phyloP scores from a whole-genome alignment of 345 rosid species.

The Carallia brachiata region DNA sequence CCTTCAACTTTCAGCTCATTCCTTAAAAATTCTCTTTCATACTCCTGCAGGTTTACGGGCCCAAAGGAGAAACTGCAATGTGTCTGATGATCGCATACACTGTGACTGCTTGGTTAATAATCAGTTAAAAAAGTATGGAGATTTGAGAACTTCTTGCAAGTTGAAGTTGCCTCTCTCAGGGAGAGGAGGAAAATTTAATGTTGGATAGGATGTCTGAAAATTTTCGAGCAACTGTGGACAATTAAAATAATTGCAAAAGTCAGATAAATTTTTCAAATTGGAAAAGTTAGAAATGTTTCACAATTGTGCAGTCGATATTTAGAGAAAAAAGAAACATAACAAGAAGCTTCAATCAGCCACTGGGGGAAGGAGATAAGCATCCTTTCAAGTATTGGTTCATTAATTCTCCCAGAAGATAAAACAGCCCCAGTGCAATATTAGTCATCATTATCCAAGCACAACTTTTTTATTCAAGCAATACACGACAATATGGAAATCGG shows the following conservation, averaged over 20 bases:
- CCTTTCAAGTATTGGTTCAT: neutral
- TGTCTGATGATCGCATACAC: slow-evolving; percentile 10
- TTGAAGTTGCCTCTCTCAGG: slow-evolving; percentile 86
- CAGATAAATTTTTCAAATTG: slow-evolving; percentile 7
- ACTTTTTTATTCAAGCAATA: neutral
- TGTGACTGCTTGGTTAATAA: slow-evolving; percentile 4
- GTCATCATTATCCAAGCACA: neutral
- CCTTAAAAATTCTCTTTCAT: neutral
- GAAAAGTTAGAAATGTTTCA: neutral
- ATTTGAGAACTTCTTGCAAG: slow-evolving; percentile 65
- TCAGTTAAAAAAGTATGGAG: slow-evolving; percentile 93
- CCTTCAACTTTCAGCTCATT: slow-evolving; percentile 5
- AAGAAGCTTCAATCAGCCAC: too few species aligned
- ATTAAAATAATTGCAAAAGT: slow-evolving; percentile 17
- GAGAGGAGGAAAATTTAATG: slow-evolving; percentile 68
- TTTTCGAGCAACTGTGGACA: slow-evolving; percentile 69
- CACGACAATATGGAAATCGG: neutral
- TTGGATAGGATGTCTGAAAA: slow-evolving; percentile 71
- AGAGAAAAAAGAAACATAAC: too few species aligned
- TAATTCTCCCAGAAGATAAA: neutral
- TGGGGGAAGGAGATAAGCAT: too few species aligned
- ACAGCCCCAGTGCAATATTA: neutral
- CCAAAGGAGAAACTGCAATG: slow-evolving; percentile 8
- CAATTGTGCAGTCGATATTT: neutral
- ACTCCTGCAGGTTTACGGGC: slow-evolving; percentile 1